Evolutionary conservation across 352 stramenopile genomes (phyloP).

Genomic region (Globisporangium canariense): DNA sequence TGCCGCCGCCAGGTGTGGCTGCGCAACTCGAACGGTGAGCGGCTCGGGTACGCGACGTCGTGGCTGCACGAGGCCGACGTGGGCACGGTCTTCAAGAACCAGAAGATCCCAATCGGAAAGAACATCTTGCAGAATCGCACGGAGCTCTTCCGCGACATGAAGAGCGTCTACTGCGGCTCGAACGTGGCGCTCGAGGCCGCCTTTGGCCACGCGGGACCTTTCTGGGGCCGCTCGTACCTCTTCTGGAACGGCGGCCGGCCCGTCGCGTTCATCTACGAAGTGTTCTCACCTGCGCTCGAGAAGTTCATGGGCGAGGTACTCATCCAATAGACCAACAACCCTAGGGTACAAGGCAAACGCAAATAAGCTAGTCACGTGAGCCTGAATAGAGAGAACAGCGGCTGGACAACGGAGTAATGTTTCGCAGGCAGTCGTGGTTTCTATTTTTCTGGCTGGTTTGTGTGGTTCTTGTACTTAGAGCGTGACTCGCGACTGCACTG

Average conservation of each 20-base stretch:
- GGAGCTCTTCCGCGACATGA: conserved; percentile 86
- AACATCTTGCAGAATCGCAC: conserved; percentile 82
- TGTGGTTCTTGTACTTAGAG: background rate
- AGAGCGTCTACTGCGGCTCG: conserved; percentile 67
- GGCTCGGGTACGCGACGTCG: conserved; percentile 76
- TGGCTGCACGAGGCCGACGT: conserved; percentile 72
- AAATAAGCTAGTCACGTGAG: background rate
- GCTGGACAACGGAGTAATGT: background rate
- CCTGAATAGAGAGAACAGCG: background rate
- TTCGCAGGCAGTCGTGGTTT: conserved; percentile 3
- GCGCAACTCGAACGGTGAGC: conserved; percentile 64
- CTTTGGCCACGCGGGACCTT: conserved; percentile 64
- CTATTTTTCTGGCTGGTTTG: background rate
- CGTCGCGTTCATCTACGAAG: conserved; percentile 87
- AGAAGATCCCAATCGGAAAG: conserved; percentile 76
- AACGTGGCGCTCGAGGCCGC: conserved; percentile 50
- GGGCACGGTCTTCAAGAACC: conserved; percentile 73
- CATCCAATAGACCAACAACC: conserved; percentile 10
- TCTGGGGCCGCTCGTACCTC: conserved; percentile 84
- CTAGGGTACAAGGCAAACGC: background rate
- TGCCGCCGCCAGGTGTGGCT: conserved; percentile 78
- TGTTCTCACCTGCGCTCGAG: conserved; percentile 77
- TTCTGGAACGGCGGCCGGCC: conserved; percentile 80
- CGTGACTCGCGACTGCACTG: background rate
- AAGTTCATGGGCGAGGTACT: conserved; percentile 79